Conservation (phyloP, 805 yeast species). For the Schwanniomyces sp. region DNA sequence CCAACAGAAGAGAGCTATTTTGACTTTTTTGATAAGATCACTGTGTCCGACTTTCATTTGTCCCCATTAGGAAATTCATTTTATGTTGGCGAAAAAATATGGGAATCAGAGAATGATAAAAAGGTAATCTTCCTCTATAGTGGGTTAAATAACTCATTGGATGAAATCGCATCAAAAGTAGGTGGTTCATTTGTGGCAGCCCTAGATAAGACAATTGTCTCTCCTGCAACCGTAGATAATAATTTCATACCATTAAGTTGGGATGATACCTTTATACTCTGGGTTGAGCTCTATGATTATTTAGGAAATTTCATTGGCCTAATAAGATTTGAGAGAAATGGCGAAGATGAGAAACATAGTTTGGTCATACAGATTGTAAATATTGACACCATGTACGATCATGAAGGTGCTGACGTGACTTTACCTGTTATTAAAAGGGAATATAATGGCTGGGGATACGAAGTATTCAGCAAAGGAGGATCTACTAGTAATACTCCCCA, state of each 20-base stretch:
- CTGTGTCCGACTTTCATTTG: conserved; percentile 23
- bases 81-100: conserved; percentile 21
- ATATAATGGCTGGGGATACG: conserved; percentile 26
- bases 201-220: conserved; percentile 23
- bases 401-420: conserved; percentile 25
- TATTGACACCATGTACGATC: conserved; percentile 30
- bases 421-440: conserved; percentile 23
- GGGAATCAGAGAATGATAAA: conserved; percentile 7
- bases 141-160: conserved; percentile 10
- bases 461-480: conserved; percentile 10
- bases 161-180: conserved; percentile 17
- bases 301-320: conserved; percentile 29
- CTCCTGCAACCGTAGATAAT: conserved; percentile 18
- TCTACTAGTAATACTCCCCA: neutral
- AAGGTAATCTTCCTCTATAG: conserved; percentile 21
- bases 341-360: conserved; percentile 8
- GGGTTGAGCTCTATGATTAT: conserved; percentile 39
- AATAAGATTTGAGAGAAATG: conserved; percentile 24
- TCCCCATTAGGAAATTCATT: conserved; percentile 33
- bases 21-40: conserved; percentile 16
- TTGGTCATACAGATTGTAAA: conserved; percentile 24
- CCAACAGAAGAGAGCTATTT: neutral
- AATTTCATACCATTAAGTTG: conserved; percentile 15
- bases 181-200: conserved; percentile 18
- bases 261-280: conserved; percentile 30